These are phyloP conservation scores for Vaccinium vitisidaea DNA, from an alignment of 148 eudicot species.

Conservation along the genomic window DNA sequence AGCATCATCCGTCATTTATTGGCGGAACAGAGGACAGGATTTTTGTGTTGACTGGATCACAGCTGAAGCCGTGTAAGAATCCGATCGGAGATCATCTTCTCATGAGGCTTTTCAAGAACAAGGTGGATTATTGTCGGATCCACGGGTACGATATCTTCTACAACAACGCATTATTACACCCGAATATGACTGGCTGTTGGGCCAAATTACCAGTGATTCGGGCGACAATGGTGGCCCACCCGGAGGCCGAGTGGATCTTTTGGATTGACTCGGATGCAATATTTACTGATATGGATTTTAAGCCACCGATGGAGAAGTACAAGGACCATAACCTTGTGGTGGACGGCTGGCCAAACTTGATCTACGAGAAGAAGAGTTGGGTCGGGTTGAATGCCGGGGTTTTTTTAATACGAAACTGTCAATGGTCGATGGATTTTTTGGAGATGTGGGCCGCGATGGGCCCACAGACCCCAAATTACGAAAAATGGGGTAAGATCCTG, in stretches of 20 bases:
- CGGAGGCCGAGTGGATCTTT: slow-evolving; percentile 84
- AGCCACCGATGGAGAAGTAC: slow-evolving; percentile 46
- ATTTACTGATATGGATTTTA: slow-evolving; percentile 74
- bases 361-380: slow-evolving; percentile 57
- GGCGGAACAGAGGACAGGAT: too few species aligned
- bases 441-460: slow-evolving; percentile 66
- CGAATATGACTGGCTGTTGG: too few species aligned
- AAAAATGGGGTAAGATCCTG: slow-evolving; percentile 51
- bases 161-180: too few species aligned
- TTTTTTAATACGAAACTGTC: slow-evolving; percentile 25
- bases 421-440: slow-evolving; percentile 73
- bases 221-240: slow-evolving; percentile 79
- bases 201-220: slow-evolving; percentile 17
- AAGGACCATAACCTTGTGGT: slow-evolving; percentile 45
- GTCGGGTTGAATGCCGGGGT: slow-evolving; percentile 20
- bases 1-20: too few species aligned
- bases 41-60: too few species aligned
- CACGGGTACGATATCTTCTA: too few species aligned
- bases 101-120: too few species aligned
- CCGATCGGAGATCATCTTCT: too few species aligned
- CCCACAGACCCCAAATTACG: slow-evolving; percentile 57
- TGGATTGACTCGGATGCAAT: slow-evolving; percentile 86
- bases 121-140: too few species aligned
- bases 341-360: slow-evolving; percentile 46
- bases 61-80: too few species aligned